phyloP scores from a whole-genome alignment of 306 rosid species.

The Begonia loranthoides region DNA sequence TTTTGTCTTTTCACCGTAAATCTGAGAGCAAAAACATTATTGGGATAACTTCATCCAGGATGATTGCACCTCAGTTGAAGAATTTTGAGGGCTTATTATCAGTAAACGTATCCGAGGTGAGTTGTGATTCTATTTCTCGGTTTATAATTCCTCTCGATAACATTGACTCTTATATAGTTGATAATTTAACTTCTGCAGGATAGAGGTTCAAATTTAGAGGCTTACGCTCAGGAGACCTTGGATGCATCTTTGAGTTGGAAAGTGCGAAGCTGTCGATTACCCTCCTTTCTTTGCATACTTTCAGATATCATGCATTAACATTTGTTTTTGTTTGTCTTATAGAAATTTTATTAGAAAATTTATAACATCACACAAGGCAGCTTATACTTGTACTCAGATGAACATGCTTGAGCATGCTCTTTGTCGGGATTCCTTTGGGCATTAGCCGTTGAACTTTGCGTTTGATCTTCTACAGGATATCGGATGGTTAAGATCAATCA shows the following conservation, averaged over 20 bases:
- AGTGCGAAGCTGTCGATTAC: conserved; percentile 16
- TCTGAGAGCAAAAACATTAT: neutral
- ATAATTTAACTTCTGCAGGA: conserved; percentile 20
- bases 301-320: neutral
- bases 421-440: neutral
- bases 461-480: conserved; percentile 16
- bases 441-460: neutral
- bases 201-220: conserved; percentile 32
- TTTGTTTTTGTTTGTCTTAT: no score
- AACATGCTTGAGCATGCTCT: neutral
- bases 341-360: no score
- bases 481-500: conserved; percentile 23
- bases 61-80: conserved; percentile 36
- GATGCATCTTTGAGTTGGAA: conserved; percentile 53
- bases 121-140: conserved; percentile 11
- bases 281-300: neutral
- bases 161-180: neutral
- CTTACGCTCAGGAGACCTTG: conserved; percentile 10
- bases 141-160: neutral
- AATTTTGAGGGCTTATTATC: conserved; percentile 48
- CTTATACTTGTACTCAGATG: no score
- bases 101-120: conserved; percentile 23
- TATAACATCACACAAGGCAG: no score
- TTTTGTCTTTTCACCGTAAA: conserved; percentile 3
- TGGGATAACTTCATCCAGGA: conserved; percentile 21